phyloP scores from a whole-genome alignment of 2,329 filamentous ascomycete genomes.

The Cladosporium austrohemisphaericum region DNA sequence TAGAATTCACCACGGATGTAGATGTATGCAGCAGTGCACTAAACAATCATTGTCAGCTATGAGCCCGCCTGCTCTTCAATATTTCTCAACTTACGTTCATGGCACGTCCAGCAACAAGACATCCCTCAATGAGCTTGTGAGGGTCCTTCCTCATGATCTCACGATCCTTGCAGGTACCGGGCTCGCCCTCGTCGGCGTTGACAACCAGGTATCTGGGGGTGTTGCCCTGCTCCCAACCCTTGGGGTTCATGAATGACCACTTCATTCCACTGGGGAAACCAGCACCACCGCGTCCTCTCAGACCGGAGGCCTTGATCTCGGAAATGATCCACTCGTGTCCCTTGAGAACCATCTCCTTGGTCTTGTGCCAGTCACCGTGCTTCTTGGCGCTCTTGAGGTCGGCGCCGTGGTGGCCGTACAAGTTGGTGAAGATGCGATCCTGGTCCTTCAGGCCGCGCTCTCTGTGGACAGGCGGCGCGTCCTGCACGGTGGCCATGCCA shows the following conservation, averaged over 20 bases:
- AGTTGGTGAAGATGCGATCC: conserved; percentile 98
- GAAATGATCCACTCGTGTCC: conserved; percentile 98
- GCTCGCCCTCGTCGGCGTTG: conserved; percentile 98
- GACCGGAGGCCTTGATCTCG: conserved; percentile 93
- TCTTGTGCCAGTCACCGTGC: conserved; percentile 99
- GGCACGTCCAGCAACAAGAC: conserved; percentile 88
- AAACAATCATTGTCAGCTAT: conserved; percentile 4
- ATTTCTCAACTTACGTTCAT: conserved; percentile 64
- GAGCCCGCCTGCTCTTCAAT: background rate
- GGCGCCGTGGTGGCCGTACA: conserved; percentile 88
- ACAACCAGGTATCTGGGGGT: conserved; percentile 96
- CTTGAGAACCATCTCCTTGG: conserved; percentile 96
- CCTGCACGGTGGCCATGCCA: conserved; percentile 60
- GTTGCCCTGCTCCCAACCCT: conserved; percentile 96
- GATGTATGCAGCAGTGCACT: conserved; percentile 92
- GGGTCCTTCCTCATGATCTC: conserved; percentile 99
- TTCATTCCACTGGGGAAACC: conserved; percentile 98
- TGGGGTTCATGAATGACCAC: conserved; percentile 99
- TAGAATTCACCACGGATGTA: conserved; percentile 99
- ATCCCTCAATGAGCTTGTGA: conserved; percentile 97
- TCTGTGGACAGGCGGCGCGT: conserved; percentile 55
- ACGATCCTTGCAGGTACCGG: conserved; percentile 97
- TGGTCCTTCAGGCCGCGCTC: conserved; percentile 91
- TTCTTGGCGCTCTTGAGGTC: conserved; percentile 94
- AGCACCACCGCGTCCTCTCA: conserved; percentile 92